A percentile compares a stretch with the other conserved stretches of the same genome.
Evolutionary conservation across 1,284 basidiomycete genomes (phyloP).

Genomic region (Phlebopus sp.): DNA sequence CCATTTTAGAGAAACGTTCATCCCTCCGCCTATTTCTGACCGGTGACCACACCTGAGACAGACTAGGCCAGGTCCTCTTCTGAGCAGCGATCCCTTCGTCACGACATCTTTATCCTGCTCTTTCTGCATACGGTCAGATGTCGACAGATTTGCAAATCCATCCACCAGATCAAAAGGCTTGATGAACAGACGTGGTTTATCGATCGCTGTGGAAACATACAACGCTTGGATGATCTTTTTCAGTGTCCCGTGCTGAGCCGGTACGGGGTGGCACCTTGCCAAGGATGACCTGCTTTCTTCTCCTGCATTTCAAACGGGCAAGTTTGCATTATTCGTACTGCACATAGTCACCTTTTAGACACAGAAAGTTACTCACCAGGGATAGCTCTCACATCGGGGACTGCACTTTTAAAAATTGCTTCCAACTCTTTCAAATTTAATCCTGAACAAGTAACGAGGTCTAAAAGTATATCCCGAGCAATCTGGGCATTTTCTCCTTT

Average conservation of each 20-base stretch:
- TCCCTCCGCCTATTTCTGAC: constrained; percentile 42
- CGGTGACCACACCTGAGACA: constrained; percentile 64
- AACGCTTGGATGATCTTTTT: constrained; percentile 46
- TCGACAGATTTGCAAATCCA: constrained; percentile 42
- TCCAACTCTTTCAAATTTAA: constrained; percentile 54
- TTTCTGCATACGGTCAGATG: constrained; percentile 29
- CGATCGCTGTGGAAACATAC: constrained; percentile 45
- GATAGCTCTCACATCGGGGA: constrained; percentile 22
- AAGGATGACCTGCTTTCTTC: constrained; percentile 50
- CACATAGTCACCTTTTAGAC: background rate
- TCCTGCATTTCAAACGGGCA: constrained; percentile 31
- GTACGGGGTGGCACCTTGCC: constrained; percentile 52
- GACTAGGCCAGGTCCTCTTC: constrained; percentile 34
- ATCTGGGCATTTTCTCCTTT: constrained; percentile 59
- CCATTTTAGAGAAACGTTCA: constrained; percentile 46
- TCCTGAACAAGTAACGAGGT: constrained; percentile 60
- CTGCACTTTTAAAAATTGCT: constrained; percentile 40
- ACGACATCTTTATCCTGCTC: constrained; percentile 57
- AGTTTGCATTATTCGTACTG: background rate
- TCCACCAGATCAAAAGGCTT: constrained; percentile 66
- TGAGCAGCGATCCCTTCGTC: constrained; percentile 51
- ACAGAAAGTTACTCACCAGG: constrained; percentile 18
- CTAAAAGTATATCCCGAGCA: constrained; percentile 58
- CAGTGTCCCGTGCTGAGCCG: constrained; percentile 41
- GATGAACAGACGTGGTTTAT: constrained; percentile 66